Evolutionary conservation across 1,139 yeast species (phyloP), one percentile per base, ranked within the genome.

Genomic region (Waltiozyma sp.): DNA sequence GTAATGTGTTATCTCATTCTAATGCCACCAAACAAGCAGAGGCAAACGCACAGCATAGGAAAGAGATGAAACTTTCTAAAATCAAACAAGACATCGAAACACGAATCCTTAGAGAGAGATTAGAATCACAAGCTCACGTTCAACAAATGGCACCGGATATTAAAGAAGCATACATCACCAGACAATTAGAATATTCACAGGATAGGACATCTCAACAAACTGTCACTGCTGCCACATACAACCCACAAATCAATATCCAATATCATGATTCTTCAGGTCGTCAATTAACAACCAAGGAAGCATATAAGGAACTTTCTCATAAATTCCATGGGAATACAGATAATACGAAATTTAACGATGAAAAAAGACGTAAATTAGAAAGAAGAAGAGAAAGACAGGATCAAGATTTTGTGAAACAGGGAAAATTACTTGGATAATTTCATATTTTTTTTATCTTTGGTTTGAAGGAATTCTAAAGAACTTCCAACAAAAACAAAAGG

Each of bases 231-330:
- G 28, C 15, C 28, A 59, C 58, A 41, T 83, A 84, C 60, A 73
- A 76, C 44, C 95, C 96, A 0, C 67, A 72, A 6, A 74, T 89
- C 19, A 66, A 71, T 19, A 58, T 89, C 9, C 71, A 69, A 35
- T 86, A 88, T 59, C 71, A 69, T 40, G 96, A 89, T 59, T 85
- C 80, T 37, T 58, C 66, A 6, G 97, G 97, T 1, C 69, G 77
- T 40, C 69, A 69, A 19, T 62, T 91, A 42, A 66, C 70, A 39
- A 70, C 80, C 2, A 87, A 84, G 58, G 85, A 83, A 49, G 97
- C 97, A 0, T 89, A 79, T 65, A 89, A 87, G 62, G 77, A 78
- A 47, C 59, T 88, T 44, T 86, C 96, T 1, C 95, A 85, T 51
- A 80, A 81, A 51, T 89, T 87, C 63, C 97, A 91, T 59, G 96